phyloP scores from a whole-genome alignment of 345 rosid genomes.

The Sonneratia alba region DNA sequence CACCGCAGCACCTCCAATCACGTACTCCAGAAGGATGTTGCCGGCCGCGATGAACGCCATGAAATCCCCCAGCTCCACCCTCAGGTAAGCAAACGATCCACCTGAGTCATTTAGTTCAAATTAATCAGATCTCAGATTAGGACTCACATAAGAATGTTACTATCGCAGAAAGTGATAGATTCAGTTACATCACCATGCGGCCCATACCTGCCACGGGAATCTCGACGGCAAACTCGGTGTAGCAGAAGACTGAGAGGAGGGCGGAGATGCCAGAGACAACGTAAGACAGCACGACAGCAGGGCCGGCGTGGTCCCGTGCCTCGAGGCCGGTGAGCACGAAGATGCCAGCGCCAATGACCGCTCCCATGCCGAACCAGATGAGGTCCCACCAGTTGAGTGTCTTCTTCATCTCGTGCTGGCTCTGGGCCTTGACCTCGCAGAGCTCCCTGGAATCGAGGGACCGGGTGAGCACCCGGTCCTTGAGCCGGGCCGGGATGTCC shows the following conservation, averaged over 20 bases:
- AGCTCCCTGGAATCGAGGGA: conserved; percentile 28
- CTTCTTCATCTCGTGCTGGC: conserved; percentile 38
- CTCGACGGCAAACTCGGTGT: conserved; percentile 46
- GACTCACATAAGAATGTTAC: not conserved
- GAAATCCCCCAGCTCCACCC: conserved; percentile 89
- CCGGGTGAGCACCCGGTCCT: conserved; percentile 22
- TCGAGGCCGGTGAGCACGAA: conserved; percentile 39
- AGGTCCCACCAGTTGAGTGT: conserved; percentile 41
- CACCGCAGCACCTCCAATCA: conserved; percentile 67
- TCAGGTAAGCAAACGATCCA: conserved; percentile 38
- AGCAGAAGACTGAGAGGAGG: conserved; percentile 40
- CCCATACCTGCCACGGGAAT: conserved; percentile 28
- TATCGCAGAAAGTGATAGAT: too few relatives aligned
- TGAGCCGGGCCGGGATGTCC: conserved; percentile 29
- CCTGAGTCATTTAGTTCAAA: not conserved
- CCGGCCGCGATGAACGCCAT: conserved; percentile 84
- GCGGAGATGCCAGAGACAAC: conserved; percentile 36
- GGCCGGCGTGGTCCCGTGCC: conserved; percentile 25
- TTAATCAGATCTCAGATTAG: not conserved
- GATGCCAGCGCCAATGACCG: conserved; percentile 36
- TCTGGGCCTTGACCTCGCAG: conserved; percentile 26
- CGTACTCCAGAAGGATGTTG: conserved; percentile 66
- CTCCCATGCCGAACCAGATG: conserved; percentile 40
- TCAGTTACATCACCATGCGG: too few relatives aligned
- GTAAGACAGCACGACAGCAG: conserved; percentile 37